Evolutionary conservation across 345 rosid genomes (phyloP).

Genomic region (Arabidopsis arenosa): DNA sequence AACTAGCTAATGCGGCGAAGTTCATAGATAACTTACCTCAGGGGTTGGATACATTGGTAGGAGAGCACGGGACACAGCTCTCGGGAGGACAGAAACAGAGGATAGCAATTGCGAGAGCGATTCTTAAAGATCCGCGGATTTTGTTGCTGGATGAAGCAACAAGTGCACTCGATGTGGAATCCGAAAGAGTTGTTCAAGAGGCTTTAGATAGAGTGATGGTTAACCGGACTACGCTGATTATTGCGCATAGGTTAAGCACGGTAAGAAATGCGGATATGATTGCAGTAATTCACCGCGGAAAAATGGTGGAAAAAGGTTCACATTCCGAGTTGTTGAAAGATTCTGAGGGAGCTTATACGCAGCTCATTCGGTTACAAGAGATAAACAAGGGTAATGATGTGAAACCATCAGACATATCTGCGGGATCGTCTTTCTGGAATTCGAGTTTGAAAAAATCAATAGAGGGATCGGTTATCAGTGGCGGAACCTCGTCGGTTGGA

Average conservation of each 20-base stretch:
- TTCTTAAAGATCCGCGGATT: slow-evolving; percentile 75
- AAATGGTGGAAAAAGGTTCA: slow-evolving; percentile 81
- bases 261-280: slow-evolving; percentile 72
- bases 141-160: slow-evolving; percentile 90
- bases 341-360: slow-evolving; percentile 82
- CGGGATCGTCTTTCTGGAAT: slow-evolving; percentile 48
- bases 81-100: slow-evolving; percentile 98
- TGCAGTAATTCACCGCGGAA: slow-evolving; percentile 81
- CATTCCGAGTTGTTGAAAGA: slow-evolving; percentile 63
- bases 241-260: slow-evolving; percentile 88
- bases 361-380: slow-evolving; percentile 76
- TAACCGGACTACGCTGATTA: slow-evolving; percentile 73
- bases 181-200: slow-evolving; percentile 84
- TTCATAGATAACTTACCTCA: slow-evolving; percentile 81
- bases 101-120: slow-evolving; percentile 88
- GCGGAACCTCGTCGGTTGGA: slow-evolving; percentile 32
- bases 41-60: slow-evolving; percentile 89
- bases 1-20: slow-evolving; percentile 78
- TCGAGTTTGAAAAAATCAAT: slow-evolving; percentile 36
- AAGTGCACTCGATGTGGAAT: slow-evolving; percentile 89
- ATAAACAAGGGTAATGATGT: slow-evolving; percentile 37
- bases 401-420: neutral
- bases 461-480: slow-evolving; percentile 33
- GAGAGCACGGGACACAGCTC: slow-evolving; percentile 92
- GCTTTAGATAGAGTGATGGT: slow-evolving; percentile 85